Base-by-base conservation (phyloP, 192 early-diverging fungal species). In the Gamsiella multidivaricata region DNA sequence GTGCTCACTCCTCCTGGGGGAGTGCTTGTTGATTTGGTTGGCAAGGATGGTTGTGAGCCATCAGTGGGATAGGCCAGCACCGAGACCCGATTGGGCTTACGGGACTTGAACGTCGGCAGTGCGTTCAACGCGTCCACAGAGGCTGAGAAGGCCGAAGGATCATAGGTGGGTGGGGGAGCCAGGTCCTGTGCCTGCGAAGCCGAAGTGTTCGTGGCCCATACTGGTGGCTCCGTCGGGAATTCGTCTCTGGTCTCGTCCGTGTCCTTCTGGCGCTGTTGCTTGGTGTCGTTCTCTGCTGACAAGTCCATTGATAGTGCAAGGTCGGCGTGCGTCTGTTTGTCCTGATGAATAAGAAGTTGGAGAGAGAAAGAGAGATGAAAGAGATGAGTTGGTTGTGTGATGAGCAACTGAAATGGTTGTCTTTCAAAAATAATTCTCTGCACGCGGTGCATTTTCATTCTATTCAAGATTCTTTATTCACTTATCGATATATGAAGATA, bases 1-100 rank as follows among this genome's bases (percentile, higher is more conserved):
- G 69, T 37, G 2, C 47, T 32, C 0, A 33, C 20, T 22, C 47
- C 28, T 31, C 3, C 33, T 52, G 54, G 36, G 23, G 66, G 20
- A 9, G 23, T 29, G 4, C 51, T 7, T 49, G 56, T 14, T 55
- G 60, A 33, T 34, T n/a, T 57, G 1, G 61, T 36, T 8, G 54
- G 10, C 32, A 12, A n/a, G 17, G 54, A 5, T 42, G 55, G 54
- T 17, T 20, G 63, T n/a, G 56, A 42, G 25, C 45, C 67, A 28
- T 57, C 52, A 23, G 65, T 25, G 15, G 65, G 52, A 33, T 78
- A 78, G n/a, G 74, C 46, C 1, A 73, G 39, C 11, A 78, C 61
- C 20, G 74, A 78, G 23, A 69, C 49, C 9, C 74, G 45, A 37
- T 78, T 78, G 51, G 60, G 46, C 32, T 78, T 78, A 46, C 66